Percentiles rank a stretch among this genome's conserved stretches.
Conservation (phyloP, 108 stramenopile species). For the Conticribra guillardii region DNA sequence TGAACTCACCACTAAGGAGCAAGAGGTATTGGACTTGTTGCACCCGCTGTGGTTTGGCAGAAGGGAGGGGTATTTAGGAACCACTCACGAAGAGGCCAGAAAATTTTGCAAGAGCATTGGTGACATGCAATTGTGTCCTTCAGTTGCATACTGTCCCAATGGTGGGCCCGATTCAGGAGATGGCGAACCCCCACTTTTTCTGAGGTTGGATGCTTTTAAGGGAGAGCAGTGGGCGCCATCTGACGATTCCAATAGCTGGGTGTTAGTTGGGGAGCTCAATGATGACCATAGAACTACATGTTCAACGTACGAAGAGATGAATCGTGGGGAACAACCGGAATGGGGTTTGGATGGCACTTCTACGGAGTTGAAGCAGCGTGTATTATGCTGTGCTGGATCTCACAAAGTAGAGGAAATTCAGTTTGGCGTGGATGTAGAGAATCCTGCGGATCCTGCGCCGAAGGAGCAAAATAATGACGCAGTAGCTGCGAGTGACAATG, state of each 20-base stretch:
- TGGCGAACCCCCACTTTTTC: conserved; percentile 20
- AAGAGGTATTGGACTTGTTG: conserved; percentile 10
- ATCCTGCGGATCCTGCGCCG: neutral
- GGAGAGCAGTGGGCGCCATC: conserved; percentile 51
- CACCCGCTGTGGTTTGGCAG: conserved; percentile 37
- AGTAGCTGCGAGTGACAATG: neutral
- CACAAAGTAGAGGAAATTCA: neutral
- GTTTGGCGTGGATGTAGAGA: neutral
- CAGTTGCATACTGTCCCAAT: conserved; percentile 44
- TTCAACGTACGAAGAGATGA: conserved; percentile 12
- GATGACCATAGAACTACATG: conserved; percentile 20
- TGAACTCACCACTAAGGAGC: conserved; percentile 27
- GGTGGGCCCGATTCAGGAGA: neutral
- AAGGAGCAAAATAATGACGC: neutral
- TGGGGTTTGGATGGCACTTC: conserved; percentile 6
- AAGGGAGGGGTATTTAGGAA: conserved; percentile 35
- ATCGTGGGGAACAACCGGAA: neutral
- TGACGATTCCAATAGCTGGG: conserved; percentile 2
- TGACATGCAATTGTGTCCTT: conserved; percentile 39
- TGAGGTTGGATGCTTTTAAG: conserved; percentile 25
- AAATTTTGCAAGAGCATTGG: conserved; percentile 32
- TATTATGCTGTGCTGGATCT: neutral
- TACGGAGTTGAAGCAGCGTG: neutral
- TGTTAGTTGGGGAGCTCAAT: conserved; percentile 16
- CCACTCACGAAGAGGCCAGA: conserved; percentile 28